Evolutionary conservation across 2,329 filamentous ascomycete genomes (phyloP).

Genomic region (Xylaria polymorpha): DNA sequence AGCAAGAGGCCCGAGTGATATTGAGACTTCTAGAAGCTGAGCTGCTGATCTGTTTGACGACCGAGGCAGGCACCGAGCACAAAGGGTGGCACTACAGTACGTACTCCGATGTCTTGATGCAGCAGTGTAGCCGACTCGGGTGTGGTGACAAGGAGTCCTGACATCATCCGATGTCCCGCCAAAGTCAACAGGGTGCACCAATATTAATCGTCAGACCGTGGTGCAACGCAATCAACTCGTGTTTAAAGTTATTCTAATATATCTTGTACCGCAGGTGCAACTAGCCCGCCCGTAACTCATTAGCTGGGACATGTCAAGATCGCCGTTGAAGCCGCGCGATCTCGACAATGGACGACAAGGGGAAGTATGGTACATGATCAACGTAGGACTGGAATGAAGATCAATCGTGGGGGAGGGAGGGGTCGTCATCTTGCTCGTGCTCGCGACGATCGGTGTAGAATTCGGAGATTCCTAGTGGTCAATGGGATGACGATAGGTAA

Average conservation of each 20-base stretch:
- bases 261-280: conserved; percentile 1
- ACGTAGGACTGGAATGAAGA: conserved; percentile 39
- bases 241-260: background rate
- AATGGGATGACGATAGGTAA: conserved; percentile 34
- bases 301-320: conserved; percentile 30
- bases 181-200: conserved; percentile 1
- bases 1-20: conserved; percentile 2
- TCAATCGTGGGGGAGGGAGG: conserved; percentile 29
- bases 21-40: conserved; percentile 13
- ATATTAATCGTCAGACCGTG: conserved; percentile 23
- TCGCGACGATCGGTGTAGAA: conserved; percentile 40
- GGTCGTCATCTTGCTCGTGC: conserved; percentile 29
- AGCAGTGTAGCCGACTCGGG: conserved; percentile 20
- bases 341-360: conserved; percentile 25
- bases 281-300: conserved; percentile 13
- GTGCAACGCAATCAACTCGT: conserved; percentile 15
- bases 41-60: conserved; percentile 10
- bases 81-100: conserved; percentile 27
- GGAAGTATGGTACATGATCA: conserved; percentile 35
- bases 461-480: conserved; percentile 37
- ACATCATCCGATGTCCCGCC: conserved; percentile 13
- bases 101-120: conserved; percentile 25
- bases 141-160: conserved; percentile 21
- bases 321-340: conserved; percentile 34
- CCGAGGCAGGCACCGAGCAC: conserved; percentile 24